Evolutionary conservation across 331 rosid genomes (phyloP).

Genomic region (Telfairia occidentalis): DNA sequence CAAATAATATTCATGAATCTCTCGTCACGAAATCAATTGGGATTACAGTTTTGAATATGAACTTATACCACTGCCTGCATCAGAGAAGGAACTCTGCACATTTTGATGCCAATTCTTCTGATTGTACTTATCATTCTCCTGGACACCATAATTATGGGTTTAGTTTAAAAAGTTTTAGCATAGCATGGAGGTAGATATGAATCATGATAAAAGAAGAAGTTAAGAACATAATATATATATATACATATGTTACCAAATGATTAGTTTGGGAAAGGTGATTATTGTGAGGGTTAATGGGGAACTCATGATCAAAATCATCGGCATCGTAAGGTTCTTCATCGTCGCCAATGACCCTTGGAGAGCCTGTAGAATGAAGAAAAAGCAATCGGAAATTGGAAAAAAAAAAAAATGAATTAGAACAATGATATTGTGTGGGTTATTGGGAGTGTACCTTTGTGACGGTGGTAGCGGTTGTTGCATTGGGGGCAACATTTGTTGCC

Average conservation of each 20-base stretch:
- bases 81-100: constrained; percentile 35
- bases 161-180: too few relatives aligned
- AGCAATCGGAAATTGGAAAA: too few relatives aligned
- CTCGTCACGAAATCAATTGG: too few relatives aligned
- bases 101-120: constrained; percentile 33
- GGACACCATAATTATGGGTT: too few relatives aligned
- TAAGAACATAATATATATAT: too few relatives aligned
- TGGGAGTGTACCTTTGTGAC: constrained; percentile 74
- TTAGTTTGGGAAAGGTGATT: constrained; percentile 25
- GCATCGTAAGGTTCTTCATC: constrained; percentile 53
- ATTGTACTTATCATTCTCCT: constrained; percentile 50
- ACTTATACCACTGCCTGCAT: constrained; percentile 55
- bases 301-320: constrained; percentile 64
- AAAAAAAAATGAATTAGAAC: too few relatives aligned
- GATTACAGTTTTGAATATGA: too few relatives aligned
- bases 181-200: too few relatives aligned
- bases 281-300: constrained; percentile 35
- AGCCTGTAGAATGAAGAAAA: constrained; percentile 32
- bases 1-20: too few relatives aligned
- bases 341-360: constrained; percentile 78
- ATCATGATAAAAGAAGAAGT: too few relatives aligned
- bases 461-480: constrained; percentile 80
- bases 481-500: constrained; percentile 85
- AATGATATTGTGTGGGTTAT: too few relatives aligned
- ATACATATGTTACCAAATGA: constrained; percentile 33